phyloP scores from a whole-genome alignment of 805 yeast species.

The Metschnikowia matae region DNA sequence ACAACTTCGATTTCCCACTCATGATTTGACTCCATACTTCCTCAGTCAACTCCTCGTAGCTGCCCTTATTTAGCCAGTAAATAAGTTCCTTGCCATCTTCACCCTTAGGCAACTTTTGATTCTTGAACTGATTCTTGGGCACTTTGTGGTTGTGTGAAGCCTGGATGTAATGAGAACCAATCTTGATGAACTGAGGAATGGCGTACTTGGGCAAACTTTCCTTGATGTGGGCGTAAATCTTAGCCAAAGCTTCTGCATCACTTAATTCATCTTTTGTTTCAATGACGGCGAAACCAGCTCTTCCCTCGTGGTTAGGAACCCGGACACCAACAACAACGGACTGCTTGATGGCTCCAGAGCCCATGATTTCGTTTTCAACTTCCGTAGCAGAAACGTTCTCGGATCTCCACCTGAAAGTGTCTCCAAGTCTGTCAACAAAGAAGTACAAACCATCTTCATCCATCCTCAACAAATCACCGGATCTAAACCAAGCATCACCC shows the following conservation, averaged over 20 bases:
- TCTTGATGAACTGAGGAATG: slow-evolving; percentile 74
- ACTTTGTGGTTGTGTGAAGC: slow-evolving; percentile 82
- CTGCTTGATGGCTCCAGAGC: slow-evolving; percentile 47
- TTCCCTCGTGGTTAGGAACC: slow-evolving; percentile 86
- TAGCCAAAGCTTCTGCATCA: slow-evolving; percentile 21
- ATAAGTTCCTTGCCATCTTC: slow-evolving; percentile 53
- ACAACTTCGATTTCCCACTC: slow-evolving; percentile 39
- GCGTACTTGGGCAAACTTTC: slow-evolving; percentile 75
- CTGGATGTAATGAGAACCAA: slow-evolving; percentile 51
- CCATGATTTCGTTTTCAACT: slow-evolving; percentile 73
- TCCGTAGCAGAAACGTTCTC: slow-evolving; percentile 93
- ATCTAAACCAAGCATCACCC: slow-evolving; percentile 90
- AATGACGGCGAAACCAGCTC: slow-evolving; percentile 87
- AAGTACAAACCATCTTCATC: slow-evolving; percentile 69
- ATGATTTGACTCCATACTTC: slow-evolving; percentile 49
- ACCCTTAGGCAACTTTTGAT: slow-evolving; percentile 69
- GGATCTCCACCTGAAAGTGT: slow-evolving; percentile 94
- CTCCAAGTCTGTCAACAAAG: slow-evolving; percentile 91
- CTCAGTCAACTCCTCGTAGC: slow-evolving; percentile 54
- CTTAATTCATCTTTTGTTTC: slow-evolving; percentile 43
- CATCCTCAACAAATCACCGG: slow-evolving; percentile 75
- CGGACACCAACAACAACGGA: slow-evolving; percentile 84
- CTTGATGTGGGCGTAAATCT: slow-evolving; percentile 26
- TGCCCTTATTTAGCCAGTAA: slow-evolving; percentile 62
- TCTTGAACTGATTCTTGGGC: slow-evolving; percentile 61